Percentiles rank a stretch among this genome's conserved stretches.
Evolutionary conservation across 306 rosid genomes (phyloP).

Genomic region (Cercis canadensis): DNA sequence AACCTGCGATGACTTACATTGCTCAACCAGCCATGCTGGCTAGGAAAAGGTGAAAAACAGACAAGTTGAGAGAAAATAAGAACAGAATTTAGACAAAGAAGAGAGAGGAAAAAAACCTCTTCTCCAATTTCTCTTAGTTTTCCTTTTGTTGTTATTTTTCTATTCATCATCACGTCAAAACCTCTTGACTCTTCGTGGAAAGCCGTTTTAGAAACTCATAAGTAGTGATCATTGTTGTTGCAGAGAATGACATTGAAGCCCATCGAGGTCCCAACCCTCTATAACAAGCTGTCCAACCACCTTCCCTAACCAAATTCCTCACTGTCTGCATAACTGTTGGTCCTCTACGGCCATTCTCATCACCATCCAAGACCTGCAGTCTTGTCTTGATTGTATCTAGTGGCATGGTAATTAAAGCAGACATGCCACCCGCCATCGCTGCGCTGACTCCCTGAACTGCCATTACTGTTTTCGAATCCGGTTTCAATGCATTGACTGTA

Average conservation of each 20-base stretch:
- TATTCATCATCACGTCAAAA: conserved; percentile 48
- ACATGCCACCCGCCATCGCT: conserved; percentile 87
- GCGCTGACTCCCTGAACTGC: conserved; percentile 95
- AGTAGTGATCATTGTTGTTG: conserved; percentile 95
- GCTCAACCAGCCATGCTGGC: conserved; percentile 36
- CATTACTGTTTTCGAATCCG: conserved; percentile 70
- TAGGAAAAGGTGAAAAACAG: neutral
- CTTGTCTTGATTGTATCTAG: conserved; percentile 87
- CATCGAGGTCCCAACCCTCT: conserved; percentile 91
- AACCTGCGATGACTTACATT: conserved; percentile 41
- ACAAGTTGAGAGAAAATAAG: conserved; percentile 23
- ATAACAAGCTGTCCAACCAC: conserved; percentile 90
- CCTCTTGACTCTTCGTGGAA: conserved; percentile 75
- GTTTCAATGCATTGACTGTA: conserved; percentile 44
- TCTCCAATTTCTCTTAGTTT: conserved; percentile 7
- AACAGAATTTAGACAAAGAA: conserved; percentile 36
- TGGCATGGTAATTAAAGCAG: conserved; percentile 90
- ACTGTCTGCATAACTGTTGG: conserved; percentile 72
- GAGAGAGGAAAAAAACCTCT: conserved; percentile 19
- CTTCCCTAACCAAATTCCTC: conserved; percentile 80
- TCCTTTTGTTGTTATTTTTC: too few relatives aligned
- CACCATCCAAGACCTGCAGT: conserved; percentile 84
- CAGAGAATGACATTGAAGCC: conserved; percentile 91
- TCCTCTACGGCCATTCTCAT: conserved; percentile 79
- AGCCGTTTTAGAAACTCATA: conserved; percentile 88